phyloP scores from a whole-genome alignment of 73 alveolate species.

The Urostyla sp. region DNA sequence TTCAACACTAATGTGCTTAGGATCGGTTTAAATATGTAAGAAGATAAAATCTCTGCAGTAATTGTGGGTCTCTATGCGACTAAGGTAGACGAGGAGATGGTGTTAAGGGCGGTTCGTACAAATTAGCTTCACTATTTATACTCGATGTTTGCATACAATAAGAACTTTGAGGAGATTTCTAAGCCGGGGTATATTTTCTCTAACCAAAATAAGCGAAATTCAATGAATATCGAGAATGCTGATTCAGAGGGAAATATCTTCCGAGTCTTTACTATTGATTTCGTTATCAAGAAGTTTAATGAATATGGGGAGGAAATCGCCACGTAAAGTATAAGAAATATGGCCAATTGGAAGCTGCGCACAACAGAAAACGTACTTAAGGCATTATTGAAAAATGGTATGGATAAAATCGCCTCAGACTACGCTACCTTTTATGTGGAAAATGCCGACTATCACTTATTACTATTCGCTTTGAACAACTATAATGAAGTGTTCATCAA shows the following conservation, averaged over 20 bases:
- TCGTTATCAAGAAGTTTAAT: constrained; percentile 27
- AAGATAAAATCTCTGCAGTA: constrained; percentile 61
- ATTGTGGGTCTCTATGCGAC: constrained; percentile 33
- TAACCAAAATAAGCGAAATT: not conserved
- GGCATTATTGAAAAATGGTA: constrained; percentile 35
- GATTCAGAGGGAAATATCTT: not conserved
- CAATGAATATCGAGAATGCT: not conserved
- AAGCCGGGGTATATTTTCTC: constrained; percentile 18
- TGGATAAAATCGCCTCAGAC: constrained; percentile 61
- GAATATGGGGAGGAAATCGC: constrained; percentile 58
- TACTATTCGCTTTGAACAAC: constrained; percentile 58
- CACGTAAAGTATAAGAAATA: constrained; percentile 51
- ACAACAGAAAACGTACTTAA: constrained; percentile 35
- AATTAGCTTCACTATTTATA: constrained; percentile 50
- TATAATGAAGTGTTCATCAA: constrained; percentile 63
- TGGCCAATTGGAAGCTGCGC: constrained; percentile 61
- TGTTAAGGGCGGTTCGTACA: constrained; percentile 57
- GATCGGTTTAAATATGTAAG: constrained; percentile 62
- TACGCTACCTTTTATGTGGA: constrained; percentile 27
- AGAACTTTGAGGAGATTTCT: constrained; percentile 29
- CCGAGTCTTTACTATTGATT: constrained; percentile 32
- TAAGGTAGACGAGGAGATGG: constrained; percentile 57
- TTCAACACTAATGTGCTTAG: constrained; percentile 62
- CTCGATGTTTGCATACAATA: constrained; percentile 59
- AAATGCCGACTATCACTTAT: constrained; percentile 48